A percentile compares a stretch with the other conserved stretches of the same genome.
Conservation (phyloP, 73 alveolate species). For the Effrenium voratum region DNA sequence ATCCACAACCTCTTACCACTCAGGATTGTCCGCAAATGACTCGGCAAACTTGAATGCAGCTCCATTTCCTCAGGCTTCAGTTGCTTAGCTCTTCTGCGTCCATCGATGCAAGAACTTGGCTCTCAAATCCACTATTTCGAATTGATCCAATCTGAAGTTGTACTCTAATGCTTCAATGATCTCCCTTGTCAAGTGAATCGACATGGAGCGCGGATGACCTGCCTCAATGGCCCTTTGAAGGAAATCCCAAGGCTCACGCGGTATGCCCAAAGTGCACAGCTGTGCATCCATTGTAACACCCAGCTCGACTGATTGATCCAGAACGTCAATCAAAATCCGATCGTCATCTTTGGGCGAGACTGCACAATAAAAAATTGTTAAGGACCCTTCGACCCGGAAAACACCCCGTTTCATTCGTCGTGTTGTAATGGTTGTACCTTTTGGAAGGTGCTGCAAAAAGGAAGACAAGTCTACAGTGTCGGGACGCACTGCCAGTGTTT, state of each 20-base stretch:
- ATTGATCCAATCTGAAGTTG: too few species aligned
- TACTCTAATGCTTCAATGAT: neutral
- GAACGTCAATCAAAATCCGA: neutral
- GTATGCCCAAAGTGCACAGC: neutral
- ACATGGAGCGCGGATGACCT: neutral
- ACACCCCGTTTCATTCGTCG: neutral
- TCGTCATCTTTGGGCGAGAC: neutral
- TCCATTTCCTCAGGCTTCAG: too few species aligned
- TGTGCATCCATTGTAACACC: neutral
- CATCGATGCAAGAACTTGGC: too few species aligned
- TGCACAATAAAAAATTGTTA: neutral
- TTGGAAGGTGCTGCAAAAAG: neutral
- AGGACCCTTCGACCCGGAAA: neutral
- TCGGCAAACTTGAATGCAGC: too few species aligned
- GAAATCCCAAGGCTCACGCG: neutral
- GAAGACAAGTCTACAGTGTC: neutral
- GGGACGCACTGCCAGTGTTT: neutral
- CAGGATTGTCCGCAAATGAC: too few species aligned
- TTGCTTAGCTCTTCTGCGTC: too few species aligned
- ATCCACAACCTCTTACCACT: too few species aligned
- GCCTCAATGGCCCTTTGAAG: neutral
- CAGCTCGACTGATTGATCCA: neutral
- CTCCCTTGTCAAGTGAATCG: neutral
- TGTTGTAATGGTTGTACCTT: neutral
- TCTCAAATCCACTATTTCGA: too few species aligned